These are phyloP conservation scores for Botryosphaeria agaves DNA, from an alignment of 2,329 filamentous ascomycete species.

Conservation along the genomic window DNA sequence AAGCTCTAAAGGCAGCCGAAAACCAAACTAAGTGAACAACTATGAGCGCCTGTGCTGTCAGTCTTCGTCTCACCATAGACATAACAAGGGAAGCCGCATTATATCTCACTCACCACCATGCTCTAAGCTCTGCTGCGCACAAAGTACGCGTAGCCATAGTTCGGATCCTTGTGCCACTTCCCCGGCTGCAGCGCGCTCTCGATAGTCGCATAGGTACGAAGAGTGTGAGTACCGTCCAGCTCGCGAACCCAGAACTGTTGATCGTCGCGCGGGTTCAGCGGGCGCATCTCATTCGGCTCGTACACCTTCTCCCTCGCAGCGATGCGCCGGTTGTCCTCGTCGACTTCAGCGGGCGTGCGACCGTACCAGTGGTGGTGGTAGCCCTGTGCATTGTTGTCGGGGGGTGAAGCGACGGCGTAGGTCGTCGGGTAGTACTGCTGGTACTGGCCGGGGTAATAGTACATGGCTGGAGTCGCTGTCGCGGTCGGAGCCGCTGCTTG, in stretches of 20 bases:
- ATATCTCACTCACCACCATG: not conserved
- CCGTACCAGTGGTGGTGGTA: slow-evolving; percentile 14
- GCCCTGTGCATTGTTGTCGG: slow-evolving; percentile 1
- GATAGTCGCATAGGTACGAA: slow-evolving; percentile 7
- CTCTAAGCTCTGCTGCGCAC: not conserved
- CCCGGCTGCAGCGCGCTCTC: slow-evolving; percentile 1
- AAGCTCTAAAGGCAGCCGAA: too few relatives aligned
- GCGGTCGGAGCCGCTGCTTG: not conserved
- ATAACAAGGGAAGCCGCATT: too few relatives aligned
- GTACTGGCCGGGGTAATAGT: slow-evolving; percentile 3
- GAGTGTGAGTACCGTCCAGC: slow-evolving; percentile 11
- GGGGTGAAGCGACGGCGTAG: not conserved
- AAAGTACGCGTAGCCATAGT: slow-evolving; percentile 1
- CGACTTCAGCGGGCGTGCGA: slow-evolving; percentile 18
- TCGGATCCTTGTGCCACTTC: not conserved
- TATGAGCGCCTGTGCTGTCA: too few relatives aligned
- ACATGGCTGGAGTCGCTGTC: too few relatives aligned
- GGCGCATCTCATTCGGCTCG: slow-evolving; percentile 15
- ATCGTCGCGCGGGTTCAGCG: slow-evolving; percentile 13
- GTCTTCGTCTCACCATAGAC: too few relatives aligned
- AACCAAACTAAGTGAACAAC: too few relatives aligned
- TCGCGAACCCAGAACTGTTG: slow-evolving; percentile 19
- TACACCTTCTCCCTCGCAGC: slow-evolving; percentile 15
- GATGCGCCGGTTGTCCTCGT: slow-evolving; percentile 20
- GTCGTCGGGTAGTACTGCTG: slow-evolving; percentile 3